These are phyloP conservation scores for Cupressus sempervirens DNA, from an alignment of 75 land plant genomes.

Conservation along the genomic window DNA sequence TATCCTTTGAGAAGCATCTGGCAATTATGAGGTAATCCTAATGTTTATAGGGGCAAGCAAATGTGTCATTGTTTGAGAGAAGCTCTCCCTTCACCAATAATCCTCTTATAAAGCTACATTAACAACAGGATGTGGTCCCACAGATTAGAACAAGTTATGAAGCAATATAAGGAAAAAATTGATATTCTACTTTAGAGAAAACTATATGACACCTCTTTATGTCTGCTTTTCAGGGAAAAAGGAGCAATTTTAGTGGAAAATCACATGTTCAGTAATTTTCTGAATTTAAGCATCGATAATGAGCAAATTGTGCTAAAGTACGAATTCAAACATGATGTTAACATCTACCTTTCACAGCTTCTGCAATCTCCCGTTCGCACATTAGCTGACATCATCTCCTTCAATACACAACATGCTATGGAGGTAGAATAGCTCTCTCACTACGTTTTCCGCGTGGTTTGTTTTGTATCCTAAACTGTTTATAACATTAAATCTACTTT, in stretches of 20 bases:
- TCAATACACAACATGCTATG: constrained; percentile 15
- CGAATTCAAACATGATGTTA: constrained; percentile 19
- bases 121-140: not conserved
- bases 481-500: not conserved
- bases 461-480: not conserved
- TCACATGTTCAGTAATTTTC: not conserved
- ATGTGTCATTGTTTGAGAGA: not conserved
- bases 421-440: constrained; percentile 11
- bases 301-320: not conserved
- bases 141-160: not conserved
- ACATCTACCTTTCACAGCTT: constrained; percentile 17
- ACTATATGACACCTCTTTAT: too few species aligned
- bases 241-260: constrained; percentile 21
- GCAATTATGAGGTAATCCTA: constrained; percentile 17
- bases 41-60: not conserved
- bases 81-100: not conserved
- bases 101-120: not conserved
- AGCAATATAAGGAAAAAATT: not conserved
- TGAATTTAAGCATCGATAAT: not conserved
- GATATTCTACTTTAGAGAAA: not conserved
- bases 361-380: constrained; percentile 18
- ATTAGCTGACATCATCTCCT: constrained; percentile 22
- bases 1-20: constrained; percentile 17
- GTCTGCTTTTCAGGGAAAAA: constrained; percentile 6
- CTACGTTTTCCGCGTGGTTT: not conserved